phyloP scores from a whole-genome alignment of 306 rosid species.

The Abrus precatorius region DNA sequence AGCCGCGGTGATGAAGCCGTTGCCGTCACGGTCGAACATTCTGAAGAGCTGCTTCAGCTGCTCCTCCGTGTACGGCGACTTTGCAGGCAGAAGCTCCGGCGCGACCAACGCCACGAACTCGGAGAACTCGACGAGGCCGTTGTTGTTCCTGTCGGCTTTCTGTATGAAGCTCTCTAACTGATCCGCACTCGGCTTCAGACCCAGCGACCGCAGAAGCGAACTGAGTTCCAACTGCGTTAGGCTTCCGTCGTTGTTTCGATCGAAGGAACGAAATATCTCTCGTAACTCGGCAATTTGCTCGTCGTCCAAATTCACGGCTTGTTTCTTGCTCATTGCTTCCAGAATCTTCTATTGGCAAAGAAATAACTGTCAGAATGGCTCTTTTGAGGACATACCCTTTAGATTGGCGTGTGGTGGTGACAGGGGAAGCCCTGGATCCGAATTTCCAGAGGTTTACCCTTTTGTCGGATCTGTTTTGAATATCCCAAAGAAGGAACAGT shows the following conservation, averaged over 20 bases:
- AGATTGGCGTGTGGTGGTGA: too few species aligned
- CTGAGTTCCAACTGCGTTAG: conserved; percentile 86
- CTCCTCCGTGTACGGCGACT: conserved; percentile 85
- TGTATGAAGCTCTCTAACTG: conserved; percentile 76
- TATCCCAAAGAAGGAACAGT: conserved; percentile 5
- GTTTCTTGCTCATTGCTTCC: conserved; percentile 64
- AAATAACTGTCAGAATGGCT: too few species aligned
- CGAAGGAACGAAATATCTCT: conserved; percentile 86
- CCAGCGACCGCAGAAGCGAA: conserved; percentile 83
- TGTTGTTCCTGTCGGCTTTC: conserved; percentile 82
- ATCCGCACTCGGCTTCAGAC: conserved; percentile 84
- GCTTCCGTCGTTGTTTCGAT: conserved; percentile 91
- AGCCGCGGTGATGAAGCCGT: conserved; percentile 87
- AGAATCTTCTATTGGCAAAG: too few species aligned
- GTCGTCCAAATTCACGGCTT: conserved; percentile 74
- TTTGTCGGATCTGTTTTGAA: conserved; percentile 51
- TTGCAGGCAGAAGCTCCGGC: conserved; percentile 78
- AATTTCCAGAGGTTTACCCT: conserved; percentile 42
- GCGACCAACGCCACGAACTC: conserved; percentile 83
- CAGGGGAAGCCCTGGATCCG: background rate
- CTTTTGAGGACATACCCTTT: too few species aligned
- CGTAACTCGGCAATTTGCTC: conserved; percentile 84
- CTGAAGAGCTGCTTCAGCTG: conserved; percentile 72
- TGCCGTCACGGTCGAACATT: conserved; percentile 87
- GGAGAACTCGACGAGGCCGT: conserved; percentile 82